A percentile compares a stretch with the other conserved stretches of the same genome.
These are phyloP conservation scores for Cryphonectria japonica DNA, from an alignment of 2,329 filamentous ascomycete genomes.

Conservation along the genomic window DNA sequence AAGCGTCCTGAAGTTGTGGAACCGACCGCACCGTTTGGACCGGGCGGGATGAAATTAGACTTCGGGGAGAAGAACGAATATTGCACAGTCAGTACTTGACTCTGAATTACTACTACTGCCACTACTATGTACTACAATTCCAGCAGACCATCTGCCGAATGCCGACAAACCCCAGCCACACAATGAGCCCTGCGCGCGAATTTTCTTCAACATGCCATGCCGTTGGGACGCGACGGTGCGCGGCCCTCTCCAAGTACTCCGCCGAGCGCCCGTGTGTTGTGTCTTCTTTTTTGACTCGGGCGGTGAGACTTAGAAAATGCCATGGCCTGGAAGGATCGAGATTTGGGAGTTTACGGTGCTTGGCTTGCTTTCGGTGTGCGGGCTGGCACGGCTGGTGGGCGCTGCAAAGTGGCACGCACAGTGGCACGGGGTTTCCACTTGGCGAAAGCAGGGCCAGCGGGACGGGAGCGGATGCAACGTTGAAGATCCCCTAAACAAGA, in stretches of 20 bases:
- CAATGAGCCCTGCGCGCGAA: background rate
- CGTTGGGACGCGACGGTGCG: background rate
- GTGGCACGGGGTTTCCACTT: conserved; percentile 3
- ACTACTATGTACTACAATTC: no score
- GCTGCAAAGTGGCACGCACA: background rate
- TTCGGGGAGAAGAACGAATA: background rate
- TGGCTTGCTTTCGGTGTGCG: background rate
- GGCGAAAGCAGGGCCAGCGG: background rate
- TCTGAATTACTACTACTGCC: background rate
- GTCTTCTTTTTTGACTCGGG: background rate
- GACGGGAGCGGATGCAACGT: conserved; percentile 8
- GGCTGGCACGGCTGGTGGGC: background rate
- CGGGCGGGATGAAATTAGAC: background rate
- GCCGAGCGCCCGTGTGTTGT: background rate
- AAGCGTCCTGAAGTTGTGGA: background rate
- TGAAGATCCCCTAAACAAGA: background rate
- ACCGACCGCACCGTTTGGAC: background rate
- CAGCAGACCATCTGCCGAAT: background rate
- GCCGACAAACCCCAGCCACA: background rate
- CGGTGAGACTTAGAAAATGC: background rate
- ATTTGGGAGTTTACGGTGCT: background rate
- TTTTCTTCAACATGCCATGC: background rate
- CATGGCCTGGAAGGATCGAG: background rate
- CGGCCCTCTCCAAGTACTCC: background rate
- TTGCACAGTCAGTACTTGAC: background rate